phyloP scores from a whole-genome alignment of 2,329 filamentous ascomycete genomes.

The Exophiala sp. region DNA sequence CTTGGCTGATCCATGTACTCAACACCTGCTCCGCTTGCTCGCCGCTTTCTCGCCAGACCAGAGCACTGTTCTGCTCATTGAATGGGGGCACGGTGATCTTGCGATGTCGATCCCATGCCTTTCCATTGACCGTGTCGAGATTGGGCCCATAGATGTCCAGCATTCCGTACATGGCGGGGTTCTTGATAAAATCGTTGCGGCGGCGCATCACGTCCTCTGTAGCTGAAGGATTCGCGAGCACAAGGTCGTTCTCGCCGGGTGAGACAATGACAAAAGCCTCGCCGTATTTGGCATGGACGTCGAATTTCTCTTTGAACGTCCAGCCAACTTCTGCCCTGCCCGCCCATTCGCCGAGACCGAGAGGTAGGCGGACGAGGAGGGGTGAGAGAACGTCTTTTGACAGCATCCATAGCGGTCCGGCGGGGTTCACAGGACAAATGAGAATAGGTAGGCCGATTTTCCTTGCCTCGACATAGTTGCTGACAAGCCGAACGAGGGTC shows the following conservation, averaged over 20 bases:
- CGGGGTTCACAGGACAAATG: constrained; percentile 17
- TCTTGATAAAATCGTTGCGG: constrained; percentile 22
- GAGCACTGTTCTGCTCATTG: constrained; percentile 40
- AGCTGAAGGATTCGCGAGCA: constrained; percentile 17
- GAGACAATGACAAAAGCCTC: constrained; percentile 23
- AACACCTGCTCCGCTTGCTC: constrained; percentile 34
- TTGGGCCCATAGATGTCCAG: constrained; percentile 24
- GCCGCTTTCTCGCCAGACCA: constrained; percentile 38
- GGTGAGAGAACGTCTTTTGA: constrained; percentile 10
- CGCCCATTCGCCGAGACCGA: constrained; percentile 21
- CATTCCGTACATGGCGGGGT: constrained; percentile 16
- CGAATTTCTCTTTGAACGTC: constrained; percentile 8
- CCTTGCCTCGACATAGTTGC: constrained; percentile 23
- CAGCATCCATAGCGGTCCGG: constrained; percentile 17
- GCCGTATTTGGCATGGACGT: constrained; percentile 16
- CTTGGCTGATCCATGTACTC: constrained; percentile 11
- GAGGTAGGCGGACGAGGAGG: constrained; percentile 8
- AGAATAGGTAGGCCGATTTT: constrained; percentile 23
- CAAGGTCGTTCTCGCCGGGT: constrained; percentile 18
- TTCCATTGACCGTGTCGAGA: constrained; percentile 24
- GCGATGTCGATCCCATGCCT: constrained; percentile 41
- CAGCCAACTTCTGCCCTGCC: constrained; percentile 19
- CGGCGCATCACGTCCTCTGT: constrained; percentile 13
- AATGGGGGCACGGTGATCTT: constrained; percentile 41
- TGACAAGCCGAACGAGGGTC: constrained; percentile 9